These are phyloP conservation scores for Ascosphaera apis DNA, from an alignment of 2,329 filamentous ascomycete genomes.

Conservation along the genomic window DNA sequence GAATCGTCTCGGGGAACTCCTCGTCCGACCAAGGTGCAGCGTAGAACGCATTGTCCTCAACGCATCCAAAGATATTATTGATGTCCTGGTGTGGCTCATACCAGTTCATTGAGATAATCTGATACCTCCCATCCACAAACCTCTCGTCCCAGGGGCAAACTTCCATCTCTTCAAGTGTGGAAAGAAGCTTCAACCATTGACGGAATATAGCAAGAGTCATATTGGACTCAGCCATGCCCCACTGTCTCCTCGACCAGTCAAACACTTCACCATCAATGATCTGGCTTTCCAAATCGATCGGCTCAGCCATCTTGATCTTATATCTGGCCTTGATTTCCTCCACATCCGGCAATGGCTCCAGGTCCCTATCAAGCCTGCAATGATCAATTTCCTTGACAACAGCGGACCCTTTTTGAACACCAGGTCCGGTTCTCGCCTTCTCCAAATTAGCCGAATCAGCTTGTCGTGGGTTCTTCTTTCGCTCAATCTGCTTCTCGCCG, in stretches of 20 bases:
- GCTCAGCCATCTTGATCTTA: constrained; percentile 3
- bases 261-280: no score
- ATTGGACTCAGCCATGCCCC: no score
- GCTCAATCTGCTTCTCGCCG: constrained; percentile 1
- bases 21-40: no score
- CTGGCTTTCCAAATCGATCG: no score
- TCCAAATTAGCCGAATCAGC: neutral
- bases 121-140: constrained; percentile 14
- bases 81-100: constrained; percentile 5
- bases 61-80: no score
- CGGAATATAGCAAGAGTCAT: no score
- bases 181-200: no score
- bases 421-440: neutral
- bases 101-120: constrained; percentile 11
- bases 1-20: constrained; percentile 7
- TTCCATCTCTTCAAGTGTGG: no score
- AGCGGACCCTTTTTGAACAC: neutral
- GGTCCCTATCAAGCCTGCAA: neutral
- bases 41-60: constrained; percentile 5
- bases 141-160: no score
- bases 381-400: neutral
- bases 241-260: no score
- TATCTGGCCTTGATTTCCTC: constrained; percentile 3
- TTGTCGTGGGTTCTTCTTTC: no score
- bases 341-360: neutral